These are phyloP conservation scores for Stephania japonica DNA, from an alignment of 164 flowering plant species.

Conservation along the genomic window DNA sequence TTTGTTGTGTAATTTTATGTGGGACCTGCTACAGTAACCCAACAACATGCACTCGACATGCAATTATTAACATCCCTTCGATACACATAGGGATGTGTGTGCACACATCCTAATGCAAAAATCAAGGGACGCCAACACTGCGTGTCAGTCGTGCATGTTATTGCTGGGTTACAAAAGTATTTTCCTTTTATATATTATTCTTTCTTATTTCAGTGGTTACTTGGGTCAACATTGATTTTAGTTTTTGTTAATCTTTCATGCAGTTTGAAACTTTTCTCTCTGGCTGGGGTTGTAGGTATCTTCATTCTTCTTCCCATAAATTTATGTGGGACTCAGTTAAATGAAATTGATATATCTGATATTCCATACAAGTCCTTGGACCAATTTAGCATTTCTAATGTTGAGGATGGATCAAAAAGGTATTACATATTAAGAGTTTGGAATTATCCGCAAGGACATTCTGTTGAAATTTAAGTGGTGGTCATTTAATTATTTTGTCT, in stretches of 20 bases:
- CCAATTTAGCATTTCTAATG: slow-evolving; percentile 76
- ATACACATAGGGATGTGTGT: too few relatives aligned
- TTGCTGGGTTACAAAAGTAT: too few relatives aligned
- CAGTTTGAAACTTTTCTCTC: slow-evolving; percentile 75
- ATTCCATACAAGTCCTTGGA: slow-evolving; percentile 70
- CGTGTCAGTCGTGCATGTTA: too few relatives aligned
- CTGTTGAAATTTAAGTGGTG: background rate
- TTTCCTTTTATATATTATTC: background rate
- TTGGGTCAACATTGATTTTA: background rate
- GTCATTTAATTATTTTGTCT: background rate
- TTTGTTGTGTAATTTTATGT: too few relatives aligned
- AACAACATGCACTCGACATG: too few relatives aligned
- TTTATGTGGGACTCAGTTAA: slow-evolving; percentile 52
- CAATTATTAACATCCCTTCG: too few relatives aligned
- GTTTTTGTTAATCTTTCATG: slow-evolving; percentile 19
- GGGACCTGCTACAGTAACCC: too few relatives aligned
- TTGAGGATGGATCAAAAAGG: slow-evolving; percentile 68
- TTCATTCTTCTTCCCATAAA: slow-evolving; percentile 83
- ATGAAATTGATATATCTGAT: slow-evolving; percentile 45
- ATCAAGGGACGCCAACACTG: too few relatives aligned
- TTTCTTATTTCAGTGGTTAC: background rate
- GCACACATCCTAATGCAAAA: too few relatives aligned
- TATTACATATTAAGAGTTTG: slow-evolving; percentile 13
- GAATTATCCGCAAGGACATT: background rate
- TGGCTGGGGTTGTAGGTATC: slow-evolving; percentile 72